These are phyloP conservation scores for Platismatia glauca DNA, from an alignment of 495 filamentous ascomycete species.

Conservation along the genomic window DNA sequence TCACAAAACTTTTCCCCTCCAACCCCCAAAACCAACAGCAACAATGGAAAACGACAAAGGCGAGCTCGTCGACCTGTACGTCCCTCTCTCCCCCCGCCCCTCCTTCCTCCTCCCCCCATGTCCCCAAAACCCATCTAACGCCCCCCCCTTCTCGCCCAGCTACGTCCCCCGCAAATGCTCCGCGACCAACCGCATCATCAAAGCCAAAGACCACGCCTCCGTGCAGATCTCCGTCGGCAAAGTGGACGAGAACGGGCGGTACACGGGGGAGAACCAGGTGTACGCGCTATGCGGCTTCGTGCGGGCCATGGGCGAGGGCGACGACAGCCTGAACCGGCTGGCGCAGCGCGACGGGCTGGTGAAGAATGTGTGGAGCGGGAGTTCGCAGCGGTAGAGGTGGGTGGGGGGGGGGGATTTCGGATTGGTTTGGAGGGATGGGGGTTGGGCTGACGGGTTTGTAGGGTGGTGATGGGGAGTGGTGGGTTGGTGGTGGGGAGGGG, in stretches of 20 bases:
- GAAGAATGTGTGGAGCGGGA: constrained; percentile 88
- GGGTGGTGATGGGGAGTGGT: not conserved
- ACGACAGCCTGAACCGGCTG: constrained; percentile 92
- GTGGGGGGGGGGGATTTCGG: not conserved
- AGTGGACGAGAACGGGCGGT: constrained; percentile 91
- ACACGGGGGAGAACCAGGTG: constrained; percentile 94
- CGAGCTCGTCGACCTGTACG: constrained; percentile 96
- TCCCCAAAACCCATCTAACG: constrained; percentile 19
- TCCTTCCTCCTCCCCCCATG: not conserved
- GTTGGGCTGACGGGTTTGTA: not conserved
- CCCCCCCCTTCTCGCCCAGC: constrained; percentile 36
- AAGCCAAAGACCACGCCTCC: constrained; percentile 94
- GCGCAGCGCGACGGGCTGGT: constrained; percentile 91
- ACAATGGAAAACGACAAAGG: constrained; percentile 93
- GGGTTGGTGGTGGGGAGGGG: not conserved
- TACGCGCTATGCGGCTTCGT: constrained; percentile 98
- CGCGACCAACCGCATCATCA: constrained; percentile 96
- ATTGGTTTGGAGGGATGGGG: not conserved
- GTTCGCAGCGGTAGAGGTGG: constrained; percentile 54
- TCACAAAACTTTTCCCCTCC: not conserved
- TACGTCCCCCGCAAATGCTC: constrained; percentile 99
- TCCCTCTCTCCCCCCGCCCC: constrained; percentile 22
- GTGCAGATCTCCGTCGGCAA: constrained; percentile 86
- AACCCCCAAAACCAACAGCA: not conserved
- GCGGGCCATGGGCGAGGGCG: constrained; percentile 91